These are phyloP conservation scores for Epichloe coenophiala DNA, from an alignment of 2,329 filamentous ascomycete species.

Conservation along the genomic window DNA sequence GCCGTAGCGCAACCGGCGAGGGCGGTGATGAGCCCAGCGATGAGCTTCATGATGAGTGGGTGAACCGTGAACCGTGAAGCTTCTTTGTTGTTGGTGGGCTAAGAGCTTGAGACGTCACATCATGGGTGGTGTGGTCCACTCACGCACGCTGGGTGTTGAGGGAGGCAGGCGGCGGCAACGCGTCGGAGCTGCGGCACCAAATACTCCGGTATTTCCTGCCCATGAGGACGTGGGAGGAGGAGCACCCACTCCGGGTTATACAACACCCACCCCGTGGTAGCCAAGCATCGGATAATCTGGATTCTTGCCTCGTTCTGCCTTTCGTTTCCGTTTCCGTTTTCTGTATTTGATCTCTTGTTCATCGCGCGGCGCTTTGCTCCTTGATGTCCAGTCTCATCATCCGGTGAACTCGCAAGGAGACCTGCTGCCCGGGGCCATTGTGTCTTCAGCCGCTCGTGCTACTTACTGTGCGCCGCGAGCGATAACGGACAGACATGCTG, in stretches of 20 bases:
- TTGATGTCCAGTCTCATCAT: background rate
- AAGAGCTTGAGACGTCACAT: constrained; percentile 17
- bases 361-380: background rate
- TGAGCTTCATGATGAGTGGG: constrained; percentile 28
- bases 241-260: too few relatives aligned
- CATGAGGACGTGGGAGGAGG: too few relatives aligned
- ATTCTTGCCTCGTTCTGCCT: background rate
- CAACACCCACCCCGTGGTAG: too few relatives aligned
- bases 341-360: background rate
- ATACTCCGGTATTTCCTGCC: constrained; percentile 2
- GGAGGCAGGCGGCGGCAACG: background rate
- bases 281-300: too few relatives aligned
- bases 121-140: constrained; percentile 6
- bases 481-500: constrained; percentile 9
- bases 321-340: background rate
- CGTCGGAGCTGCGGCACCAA: constrained; percentile 6
- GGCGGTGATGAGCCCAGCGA: constrained; percentile 24
- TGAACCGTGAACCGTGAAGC: constrained; percentile 15
- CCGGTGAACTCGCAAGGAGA: background rate
- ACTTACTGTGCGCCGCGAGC: background rate
- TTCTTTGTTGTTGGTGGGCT: constrained; percentile 14
- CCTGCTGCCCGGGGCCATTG: too few relatives aligned
- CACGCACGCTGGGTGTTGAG: background rate
- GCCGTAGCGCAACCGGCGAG: constrained; percentile 26
- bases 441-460: background rate